A percentile compares a stretch with the other conserved stretches of the same genome.
These are phyloP conservation scores for Parathielavia appendiculata DNA, from an alignment of 495 filamentous ascomycete genomes.

Conservation along the genomic window DNA sequence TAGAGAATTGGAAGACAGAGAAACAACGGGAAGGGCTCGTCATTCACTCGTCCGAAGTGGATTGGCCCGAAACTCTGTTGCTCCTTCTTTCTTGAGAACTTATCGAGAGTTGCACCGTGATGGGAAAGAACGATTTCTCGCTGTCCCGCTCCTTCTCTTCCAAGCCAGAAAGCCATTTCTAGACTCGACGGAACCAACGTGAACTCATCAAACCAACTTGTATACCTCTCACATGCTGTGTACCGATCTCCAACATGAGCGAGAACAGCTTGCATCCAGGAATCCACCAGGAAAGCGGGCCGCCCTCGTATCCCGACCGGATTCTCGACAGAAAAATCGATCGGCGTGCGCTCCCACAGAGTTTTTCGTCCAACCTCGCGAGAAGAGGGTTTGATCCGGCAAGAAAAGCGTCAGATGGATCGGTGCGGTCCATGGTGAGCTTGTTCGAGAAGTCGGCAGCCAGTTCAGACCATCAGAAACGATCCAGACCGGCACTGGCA, in stretches of 20 bases:
- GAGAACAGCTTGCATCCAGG: background rate
- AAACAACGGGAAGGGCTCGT: too few relatives aligned
- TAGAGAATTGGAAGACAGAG: too few relatives aligned
- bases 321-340: slow-evolving; percentile 26
- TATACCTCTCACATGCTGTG: background rate
- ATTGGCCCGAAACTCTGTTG: too few relatives aligned
- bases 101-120: too few relatives aligned
- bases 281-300: background rate
- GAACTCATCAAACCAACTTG: background rate
- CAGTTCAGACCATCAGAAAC: background rate
- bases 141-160: too few relatives aligned
- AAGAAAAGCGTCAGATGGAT: slow-evolving; percentile 3
- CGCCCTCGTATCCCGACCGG: background rate
- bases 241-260: background rate
- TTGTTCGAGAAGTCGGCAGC: slow-evolving; percentile 18
- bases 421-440: slow-evolving; percentile 21
- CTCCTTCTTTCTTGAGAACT: too few relatives aligned
- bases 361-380: slow-evolving; percentile 25
- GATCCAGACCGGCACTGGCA: background rate
- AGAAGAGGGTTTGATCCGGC: background rate
- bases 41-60: too few relatives aligned
- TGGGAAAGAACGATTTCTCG: too few relatives aligned
- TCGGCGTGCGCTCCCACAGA: slow-evolving; percentile 7
- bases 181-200: background rate
- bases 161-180: too few relatives aligned